phyloP scores from a whole-genome alignment of 1,284 basidiomycete species.

The Trametes pubescens region DNA sequence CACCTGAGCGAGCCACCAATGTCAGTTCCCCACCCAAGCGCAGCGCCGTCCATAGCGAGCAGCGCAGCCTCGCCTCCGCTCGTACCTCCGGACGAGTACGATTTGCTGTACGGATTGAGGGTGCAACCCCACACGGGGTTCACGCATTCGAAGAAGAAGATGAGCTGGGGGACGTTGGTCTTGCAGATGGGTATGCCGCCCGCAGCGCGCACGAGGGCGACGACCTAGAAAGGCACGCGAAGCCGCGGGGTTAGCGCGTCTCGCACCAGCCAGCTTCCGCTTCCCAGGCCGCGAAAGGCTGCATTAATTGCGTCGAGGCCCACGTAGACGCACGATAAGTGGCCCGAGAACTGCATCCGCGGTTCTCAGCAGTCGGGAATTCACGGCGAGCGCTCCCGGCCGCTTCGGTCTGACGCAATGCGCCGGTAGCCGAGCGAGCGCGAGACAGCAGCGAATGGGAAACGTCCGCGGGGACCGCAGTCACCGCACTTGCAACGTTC shows the following conservation, averaged over 20 bases:
- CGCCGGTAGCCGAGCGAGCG: conserved; percentile 1
- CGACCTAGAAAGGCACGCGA: conserved; percentile 44
- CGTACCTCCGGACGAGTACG: conserved; percentile 78
- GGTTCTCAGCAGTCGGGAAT: not conserved
- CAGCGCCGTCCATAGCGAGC: conserved; percentile 78
- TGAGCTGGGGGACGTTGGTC: conserved; percentile 85
- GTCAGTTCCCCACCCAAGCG: conserved; percentile 83
- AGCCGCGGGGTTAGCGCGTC: conserved; percentile 7
- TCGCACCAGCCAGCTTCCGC: not conserved
- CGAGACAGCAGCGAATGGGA: not conserved
- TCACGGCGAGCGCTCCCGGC: conserved; percentile 1
- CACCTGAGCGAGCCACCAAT: conserved; percentile 70
- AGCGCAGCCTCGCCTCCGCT: conserved; percentile 84
- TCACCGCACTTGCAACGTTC: not conserved
- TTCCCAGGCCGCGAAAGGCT: conserved; percentile 8
- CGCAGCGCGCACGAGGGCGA: conserved; percentile 52
- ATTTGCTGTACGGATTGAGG: conserved; percentile 72
- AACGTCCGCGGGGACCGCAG: conserved; percentile 7
- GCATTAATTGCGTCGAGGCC: not conserved
- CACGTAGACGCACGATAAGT: not conserved
- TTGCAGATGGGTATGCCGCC: conserved; percentile 72
- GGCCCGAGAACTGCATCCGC: conserved; percentile 1
- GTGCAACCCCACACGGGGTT: conserved; percentile 86
- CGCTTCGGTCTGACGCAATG: conserved; percentile 18
- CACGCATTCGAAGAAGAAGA: conserved; percentile 88